Percentiles rank a stretch among this genome's conserved stretches.
These are phyloP conservation scores for Metschnikowia chrysomelidarum DNA, from an alignment of 805 yeast species.

Conservation along the genomic window DNA sequence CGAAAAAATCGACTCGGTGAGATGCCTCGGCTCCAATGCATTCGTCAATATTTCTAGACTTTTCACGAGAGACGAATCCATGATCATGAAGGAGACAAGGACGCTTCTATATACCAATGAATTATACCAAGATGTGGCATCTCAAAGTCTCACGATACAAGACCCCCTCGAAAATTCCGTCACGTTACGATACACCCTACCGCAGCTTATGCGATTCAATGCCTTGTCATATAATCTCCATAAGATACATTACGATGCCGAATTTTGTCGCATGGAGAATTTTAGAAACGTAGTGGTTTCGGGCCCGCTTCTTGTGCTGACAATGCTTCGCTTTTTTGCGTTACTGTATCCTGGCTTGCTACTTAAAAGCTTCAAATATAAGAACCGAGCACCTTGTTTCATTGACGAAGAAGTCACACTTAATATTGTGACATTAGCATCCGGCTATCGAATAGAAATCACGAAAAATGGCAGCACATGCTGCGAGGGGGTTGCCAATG, in stretches of 20 bases:
- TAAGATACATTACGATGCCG: conserved; percentile 69
- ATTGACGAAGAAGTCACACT: conserved; percentile 29
- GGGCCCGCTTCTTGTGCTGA: conserved; percentile 74
- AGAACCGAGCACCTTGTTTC: conserved; percentile 50
- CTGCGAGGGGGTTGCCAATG: conserved; percentile 11
- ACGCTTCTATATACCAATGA: conserved; percentile 60
- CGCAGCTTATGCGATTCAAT: conserved; percentile 60
- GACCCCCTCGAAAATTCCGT: neutral
- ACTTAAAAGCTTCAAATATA: conserved; percentile 43
- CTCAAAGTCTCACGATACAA: neutral
- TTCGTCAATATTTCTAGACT: conserved; percentile 58
- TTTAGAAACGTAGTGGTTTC: conserved; percentile 66
- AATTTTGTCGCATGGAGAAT: conserved; percentile 57
- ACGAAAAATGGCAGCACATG: conserved; percentile 5
- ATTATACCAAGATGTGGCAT: conserved; percentile 13
- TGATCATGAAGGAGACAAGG: conserved; percentile 50
- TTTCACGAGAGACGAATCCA: conserved; percentile 31
- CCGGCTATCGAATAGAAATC: conserved; percentile 3
- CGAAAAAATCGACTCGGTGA: conserved; percentile 50
- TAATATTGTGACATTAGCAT: conserved; percentile 1
- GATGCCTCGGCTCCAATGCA: conserved; percentile 33
- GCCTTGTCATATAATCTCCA: conserved; percentile 83
- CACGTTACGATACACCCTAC: conserved; percentile 31
- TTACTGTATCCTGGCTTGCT: conserved; percentile 13
- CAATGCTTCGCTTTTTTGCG: conserved; percentile 51